Base-by-base conservation (phyloP, 2,329 filamentous ascomycete genomes). In the Berkeleyomyces rouxiae region DNA sequence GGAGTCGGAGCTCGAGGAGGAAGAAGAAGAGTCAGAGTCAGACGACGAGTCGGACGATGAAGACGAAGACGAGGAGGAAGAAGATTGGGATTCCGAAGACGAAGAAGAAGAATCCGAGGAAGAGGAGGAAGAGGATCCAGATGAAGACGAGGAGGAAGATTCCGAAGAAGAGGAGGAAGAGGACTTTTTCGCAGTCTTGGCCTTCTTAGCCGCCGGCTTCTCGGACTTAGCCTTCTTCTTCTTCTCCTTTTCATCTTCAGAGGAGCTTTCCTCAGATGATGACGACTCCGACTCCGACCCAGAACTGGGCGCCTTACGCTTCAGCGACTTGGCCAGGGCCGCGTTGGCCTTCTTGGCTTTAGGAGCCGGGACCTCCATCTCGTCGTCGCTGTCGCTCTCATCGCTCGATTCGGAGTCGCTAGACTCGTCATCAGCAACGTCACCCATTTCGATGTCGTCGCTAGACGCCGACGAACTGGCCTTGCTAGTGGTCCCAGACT, bases 161-260 rank as follows among this genome's bases (percentile, higher is more conserved):
- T 66, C n/a, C 66, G 59, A 33, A 40, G 69, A 39, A 46, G 42
- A 11, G 5, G 66, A 69, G 58, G 58, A 60, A 10, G 36, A 43
- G 13, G 58, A 7, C 42, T 57, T 68, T 67, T 47, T 70, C 72
- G 43, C 68, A 39, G 73, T 74, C 70, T 76, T 78, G 65, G 71
- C 71, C 72, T 82, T 84, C 74, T 84, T 84, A 36, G 72, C 67
- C 65, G 75, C 74, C 3, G 77, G 62, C 58, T 64, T 63, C 61
- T 63, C 60, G 11, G 63, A 55, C 51, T 65, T 59, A 37, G 43
- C 40, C 31, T 60, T 61, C 46, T 61, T 61, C 5, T 62, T 58
- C 37, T 37, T 39, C 7, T 40, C 37, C 42, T 62, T 59, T 37
- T 62, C 23, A 10, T 63, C 62, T n/a, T 23, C 57, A 13, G 58